These are phyloP conservation scores for Polyporus arcularius DNA, from an alignment of 768 basidiomycete genomes.

Conservation along the genomic window DNA sequence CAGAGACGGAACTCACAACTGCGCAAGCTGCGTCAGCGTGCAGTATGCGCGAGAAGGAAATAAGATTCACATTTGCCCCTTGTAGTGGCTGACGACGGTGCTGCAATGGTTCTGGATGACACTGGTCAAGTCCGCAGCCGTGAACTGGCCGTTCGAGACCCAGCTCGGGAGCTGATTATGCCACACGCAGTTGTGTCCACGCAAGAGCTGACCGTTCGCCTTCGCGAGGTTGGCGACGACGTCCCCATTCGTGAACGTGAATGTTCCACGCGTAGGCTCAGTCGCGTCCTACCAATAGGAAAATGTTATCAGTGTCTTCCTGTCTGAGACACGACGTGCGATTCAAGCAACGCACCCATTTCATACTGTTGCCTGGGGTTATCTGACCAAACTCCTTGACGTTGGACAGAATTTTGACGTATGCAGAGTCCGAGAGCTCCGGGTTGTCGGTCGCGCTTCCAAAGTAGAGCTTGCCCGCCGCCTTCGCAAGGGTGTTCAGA, in stretches of 20 bases:
- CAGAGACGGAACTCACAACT: conserved; percentile 20
- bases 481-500: conserved; percentile 40
- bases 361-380: conserved; percentile 48
- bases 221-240: conserved; percentile 45
- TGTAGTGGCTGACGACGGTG: conserved; percentile 54
- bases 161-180: conserved; percentile 54
- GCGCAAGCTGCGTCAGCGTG: not conserved
- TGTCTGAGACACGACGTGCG: not conserved
- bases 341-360: conserved; percentile 35
- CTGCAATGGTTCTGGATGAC: conserved; percentile 51
- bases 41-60: not conserved
- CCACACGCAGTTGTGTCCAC: conserved; percentile 50
- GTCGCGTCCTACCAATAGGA: conserved; percentile 45
- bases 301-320: not conserved
- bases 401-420: conserved; percentile 39
- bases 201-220: conserved; percentile 47
- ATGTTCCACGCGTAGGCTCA: conserved; percentile 48
- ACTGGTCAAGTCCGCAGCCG: conserved; percentile 41
- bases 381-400: conserved; percentile 43
- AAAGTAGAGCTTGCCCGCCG: conserved; percentile 47
- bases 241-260: conserved; percentile 50
- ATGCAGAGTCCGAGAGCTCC: conserved; percentile 42
- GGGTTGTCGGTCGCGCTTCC: conserved; percentile 50
- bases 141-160: conserved; percentile 47
- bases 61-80: conserved; percentile 46